These are phyloP conservation scores for Diaporthe ilicicola DNA, from an alignment of 2,329 filamentous ascomycete genomes.

Conservation along the genomic window DNA sequence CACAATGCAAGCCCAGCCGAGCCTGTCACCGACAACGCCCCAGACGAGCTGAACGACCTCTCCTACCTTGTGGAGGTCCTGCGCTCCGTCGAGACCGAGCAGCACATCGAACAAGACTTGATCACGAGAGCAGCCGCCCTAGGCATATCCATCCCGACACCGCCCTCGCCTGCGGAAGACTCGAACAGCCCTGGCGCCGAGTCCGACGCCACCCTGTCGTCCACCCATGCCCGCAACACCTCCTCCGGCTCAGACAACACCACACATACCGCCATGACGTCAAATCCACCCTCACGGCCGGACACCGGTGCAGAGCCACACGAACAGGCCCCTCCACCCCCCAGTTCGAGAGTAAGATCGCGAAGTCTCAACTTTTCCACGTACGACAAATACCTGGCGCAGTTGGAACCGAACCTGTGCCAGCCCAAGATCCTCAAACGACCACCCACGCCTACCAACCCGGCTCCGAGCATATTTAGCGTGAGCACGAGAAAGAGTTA, in stretches of 20 bases:
- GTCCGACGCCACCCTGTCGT: constrained; percentile 51
- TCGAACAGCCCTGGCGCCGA: constrained; percentile 50
- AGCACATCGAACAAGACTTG: constrained; percentile 47
- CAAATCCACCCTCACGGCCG: constrained; percentile 51
- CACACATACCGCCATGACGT: constrained; percentile 51
- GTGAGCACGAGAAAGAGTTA: constrained; percentile 55
- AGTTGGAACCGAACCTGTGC: constrained; percentile 52
- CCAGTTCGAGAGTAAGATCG: constrained; percentile 43
- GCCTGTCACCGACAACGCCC: constrained; percentile 18
- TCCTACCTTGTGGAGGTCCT: constrained; percentile 52
- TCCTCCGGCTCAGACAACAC: constrained; percentile 53
- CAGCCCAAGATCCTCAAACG: constrained; percentile 51
- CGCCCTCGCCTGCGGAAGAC: constrained; percentile 43
- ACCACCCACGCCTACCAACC: constrained; percentile 39
- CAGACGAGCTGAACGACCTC: constrained; percentile 48
- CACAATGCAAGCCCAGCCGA: constrained; percentile 28
- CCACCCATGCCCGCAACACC: constrained; percentile 52
- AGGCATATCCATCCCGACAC: constrained; percentile 45
- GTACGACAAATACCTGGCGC: constrained; percentile 61
- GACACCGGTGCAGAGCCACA: constrained; percentile 32
- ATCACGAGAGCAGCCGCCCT: constrained; percentile 45
- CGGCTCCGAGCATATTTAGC: constrained; percentile 52
- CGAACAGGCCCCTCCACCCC: constrained; percentile 35
- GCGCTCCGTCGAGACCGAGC: constrained; percentile 45
- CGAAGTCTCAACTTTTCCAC: constrained; percentile 56